Base-by-base conservation (phyloP, 2,329 filamentous ascomycete genomes). In the Paracoccidioides lutzii region DNA sequence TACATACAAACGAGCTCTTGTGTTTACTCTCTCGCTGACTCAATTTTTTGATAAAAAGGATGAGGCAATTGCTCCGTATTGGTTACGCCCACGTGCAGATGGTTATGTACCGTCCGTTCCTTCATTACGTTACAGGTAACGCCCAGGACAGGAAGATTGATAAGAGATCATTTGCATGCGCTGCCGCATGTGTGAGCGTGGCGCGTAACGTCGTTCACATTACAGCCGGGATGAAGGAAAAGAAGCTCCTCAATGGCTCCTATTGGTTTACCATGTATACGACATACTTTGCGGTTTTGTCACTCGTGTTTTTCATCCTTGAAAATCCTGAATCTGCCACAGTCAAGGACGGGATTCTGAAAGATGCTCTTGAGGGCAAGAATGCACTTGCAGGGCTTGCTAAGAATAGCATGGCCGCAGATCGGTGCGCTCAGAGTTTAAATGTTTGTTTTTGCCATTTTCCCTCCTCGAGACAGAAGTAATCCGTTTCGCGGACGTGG, bases 401-500 rank as follows among this genome's bases (percentile, higher is more conserved):
- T 2, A 83, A 87, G 63, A 85, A 86, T 64, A 96, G 90, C 66
- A 79, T 94, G 77, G 90, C 90, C 40, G 93, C 93, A 3, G 89
- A 96, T 67, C 79, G 88, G 59, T 93, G 94, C 64, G 88, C 87
- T 0, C 78, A 77, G 48, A 85, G 88, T 43, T 77, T 98, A 33
- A 81, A 83, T 66, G 88, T 91, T 77, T 69, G 81, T 42, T 52
- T 42, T 52, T 3, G 14, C 48, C n/a, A 3, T 28, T 14, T 50
- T 37, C 30, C n/a, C 41, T 15, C 30, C 22, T 41, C n/a, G 42
- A 10, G 32, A 14, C 12, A 15, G 33, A 15, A 28, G 12, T 4
- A 22, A 15, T 22, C 45, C 35, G 30, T 37, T 41, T n/a, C 35
- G 5, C 9, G 12, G 52, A 5, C 35, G 49, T 46, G 60, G 57